Evolutionary conservation across 192 early-diverging fungal species (phyloP), one percentile per base, ranked within the genome.

Genomic region (Coemansia reversa): DNA sequence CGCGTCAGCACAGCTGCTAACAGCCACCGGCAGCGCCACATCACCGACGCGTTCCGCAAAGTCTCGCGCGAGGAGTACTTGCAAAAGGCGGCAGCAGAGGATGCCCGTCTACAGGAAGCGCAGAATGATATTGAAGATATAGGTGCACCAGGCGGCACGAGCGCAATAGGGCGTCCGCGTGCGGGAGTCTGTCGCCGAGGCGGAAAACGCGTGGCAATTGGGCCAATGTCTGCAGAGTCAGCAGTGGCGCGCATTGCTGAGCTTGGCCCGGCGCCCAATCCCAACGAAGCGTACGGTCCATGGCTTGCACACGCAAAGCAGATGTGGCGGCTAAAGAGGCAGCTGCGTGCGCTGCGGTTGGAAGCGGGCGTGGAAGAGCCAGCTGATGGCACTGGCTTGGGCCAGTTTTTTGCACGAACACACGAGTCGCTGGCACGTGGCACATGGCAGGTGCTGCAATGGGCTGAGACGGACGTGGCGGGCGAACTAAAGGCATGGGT

Each of bases 401-500:
- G 69, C 19, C 69, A 71, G 20, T 94, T 90, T 75, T 92, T 97
- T 70, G 72, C 84, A 53, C 81, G 81, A 28, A 88, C 93, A 52
- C 86, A 88, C 7, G 70, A 76, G 33, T 83, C 85, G 18, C 81
- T 97, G 25, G 63, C 89, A 19, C 83, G 77, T 20, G 81, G 83
- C 19, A 50, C 80, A 3, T 96, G 95, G 94, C 87, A 96, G 60
- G 83, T 99, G 12, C 51, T 99, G 20, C 93, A 95, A 62, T 89
- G 96, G 63, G 83, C 82, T 4, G 90, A 88, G 47, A 93, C 92
- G 6, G 92, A 95, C 39, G 85, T 66, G 2, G 89, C 89, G 5
- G 97, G 97, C 20, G 91, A 93, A 72, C 94, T 94, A 55, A 81
- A 80, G n/a, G 83, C 95, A 12, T 99, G 94, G 94, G 85, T 90